Evolutionary conservation across 78 protist genomes (phyloP).

Genomic region (Dictyostelium purpureum): DNA sequence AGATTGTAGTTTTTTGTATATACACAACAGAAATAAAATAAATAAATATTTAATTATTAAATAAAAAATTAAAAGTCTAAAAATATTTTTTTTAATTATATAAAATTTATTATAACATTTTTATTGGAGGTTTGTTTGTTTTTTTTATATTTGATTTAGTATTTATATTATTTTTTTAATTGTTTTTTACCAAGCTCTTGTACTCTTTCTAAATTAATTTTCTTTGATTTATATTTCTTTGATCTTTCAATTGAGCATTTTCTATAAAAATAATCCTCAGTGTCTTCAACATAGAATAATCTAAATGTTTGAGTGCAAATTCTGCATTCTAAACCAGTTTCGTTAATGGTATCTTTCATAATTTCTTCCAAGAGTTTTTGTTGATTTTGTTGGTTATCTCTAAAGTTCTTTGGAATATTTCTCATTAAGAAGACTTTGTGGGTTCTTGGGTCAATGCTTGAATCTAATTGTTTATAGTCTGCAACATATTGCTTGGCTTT

Average conservation of each 20-base stretch:
- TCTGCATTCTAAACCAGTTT: conserved; percentile 73
- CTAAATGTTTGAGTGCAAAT: conserved; percentile 77
- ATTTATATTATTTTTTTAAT: too few relatives aligned
- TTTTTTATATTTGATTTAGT: too few relatives aligned
- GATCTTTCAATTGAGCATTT: conserved; percentile 17
- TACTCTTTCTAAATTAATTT: conserved; percentile 15
- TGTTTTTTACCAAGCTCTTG: too few relatives aligned
- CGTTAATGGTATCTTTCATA: conserved; percentile 36
- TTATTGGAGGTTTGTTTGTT: too few relatives aligned
- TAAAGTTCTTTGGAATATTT: conserved; percentile 18
- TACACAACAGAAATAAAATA: too few relatives aligned
- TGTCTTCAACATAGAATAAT: conserved; percentile 82
- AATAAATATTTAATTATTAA: too few relatives aligned
- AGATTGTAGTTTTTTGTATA: too few relatives aligned
- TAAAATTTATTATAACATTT: too few relatives aligned
- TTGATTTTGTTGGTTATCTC: neutral
- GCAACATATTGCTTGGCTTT: conserved; percentile 53
- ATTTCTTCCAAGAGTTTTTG: neutral
- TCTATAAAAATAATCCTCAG: conserved; percentile 78
- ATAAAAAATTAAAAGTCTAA: too few relatives aligned
- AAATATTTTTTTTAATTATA: too few relatives aligned
- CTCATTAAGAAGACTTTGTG: conserved; percentile 44
- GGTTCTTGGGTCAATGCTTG: conserved; percentile 59
- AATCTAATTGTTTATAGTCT: conserved; percentile 63
- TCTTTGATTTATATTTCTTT: neutral